phyloP scores from a whole-genome alignment of 371 early-diverging fungal species.

The Mortierella sp. region DNA sequence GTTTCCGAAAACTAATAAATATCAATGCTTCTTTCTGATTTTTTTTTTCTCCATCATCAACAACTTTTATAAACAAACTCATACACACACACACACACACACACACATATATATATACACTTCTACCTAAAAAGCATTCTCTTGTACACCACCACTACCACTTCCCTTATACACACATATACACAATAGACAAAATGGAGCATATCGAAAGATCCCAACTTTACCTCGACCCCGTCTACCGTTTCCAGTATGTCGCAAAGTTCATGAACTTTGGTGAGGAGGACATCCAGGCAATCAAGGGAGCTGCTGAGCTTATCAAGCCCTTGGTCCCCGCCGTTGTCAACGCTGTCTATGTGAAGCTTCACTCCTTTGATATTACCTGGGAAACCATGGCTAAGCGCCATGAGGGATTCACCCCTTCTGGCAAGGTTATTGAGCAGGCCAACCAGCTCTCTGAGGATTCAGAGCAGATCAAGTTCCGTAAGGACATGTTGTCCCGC shows the following conservation, averaged over 20 bases:
- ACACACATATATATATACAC: neutral
- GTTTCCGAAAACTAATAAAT: no score
- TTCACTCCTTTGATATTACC: constrained; percentile 74
- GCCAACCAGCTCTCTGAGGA: constrained; percentile 66
- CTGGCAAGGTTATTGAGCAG: constrained; percentile 43
- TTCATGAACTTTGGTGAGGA: constrained; percentile 76
- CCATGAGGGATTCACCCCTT: constrained; percentile 74
- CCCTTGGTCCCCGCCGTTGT: constrained; percentile 86
- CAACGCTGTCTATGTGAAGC: constrained; percentile 77
- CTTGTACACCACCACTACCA: neutral
- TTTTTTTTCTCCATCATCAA: no score
- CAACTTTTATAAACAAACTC: no score
- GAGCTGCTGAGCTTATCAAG: constrained; percentile 70
- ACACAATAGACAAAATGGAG: constrained; percentile 43
- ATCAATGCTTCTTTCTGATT: no score
- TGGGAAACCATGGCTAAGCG: constrained; percentile 74
- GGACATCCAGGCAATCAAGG: constrained; percentile 74
- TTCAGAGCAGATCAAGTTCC: constrained; percentile 83
- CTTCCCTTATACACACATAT: no score
- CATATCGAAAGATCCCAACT: constrained; percentile 73
- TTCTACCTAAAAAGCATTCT: neutral
- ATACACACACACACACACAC: no score
- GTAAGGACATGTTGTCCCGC: constrained; percentile 81
- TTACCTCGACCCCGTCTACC: constrained; percentile 78
- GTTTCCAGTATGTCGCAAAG: constrained; percentile 76